Base-by-base conservation (phyloP, 1,139 yeast genomes). In the Arxiozyma bovina region DNA sequence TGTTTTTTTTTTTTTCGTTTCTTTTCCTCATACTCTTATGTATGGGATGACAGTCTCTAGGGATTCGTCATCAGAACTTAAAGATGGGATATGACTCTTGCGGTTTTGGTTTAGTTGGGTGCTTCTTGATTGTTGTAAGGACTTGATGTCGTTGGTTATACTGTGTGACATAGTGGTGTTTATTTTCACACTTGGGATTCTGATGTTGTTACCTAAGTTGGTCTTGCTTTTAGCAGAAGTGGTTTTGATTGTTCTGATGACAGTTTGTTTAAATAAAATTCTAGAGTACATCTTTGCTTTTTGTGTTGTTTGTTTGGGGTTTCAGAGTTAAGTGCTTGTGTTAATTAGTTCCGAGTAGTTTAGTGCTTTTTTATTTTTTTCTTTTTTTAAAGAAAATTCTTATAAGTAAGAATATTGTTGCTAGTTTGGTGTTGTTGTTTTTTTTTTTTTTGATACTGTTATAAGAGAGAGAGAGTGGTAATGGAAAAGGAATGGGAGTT, bases 11-110 rank as follows among this genome's bases (percentile, higher is more conserved):
- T 34, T 34, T 34, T 34, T 34, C 12, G 11, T 34, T 34, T 34
- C 12, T 8, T 34, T 34, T 34, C 12, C 3, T 15, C 45, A 55
- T n/a, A 60, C 63, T 30, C 61, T 53, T 42, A 59, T 51, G 51
- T 60, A 62, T 20, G 54, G 58, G 20, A 55, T 34, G 12, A 55
- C 63, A 11, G 62, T 56, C 42, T 57, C 58, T n/a, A 61, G 47
- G 22, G 57, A 60, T 15, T 61, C 64, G 43, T 54, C 52, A 51
- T 61, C 64, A 7, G 62, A 55, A 50, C 61, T 56, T 12, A 55
- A 48, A 34, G 56, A 53, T 12, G 54, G 54, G 20, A 55, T 58
- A 12, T 60, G 54, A 27, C 49, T 55, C 8, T 27, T 46, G 30
- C n/a, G 18, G 12, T 27, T 46, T 27, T 44, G 18, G 8, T 12